Percentiles rank a stretch among this genome's conserved stretches.
phyloP scores from a whole-genome alignment of 441 rosid species.

The Bruguiera hainesii region DNA sequence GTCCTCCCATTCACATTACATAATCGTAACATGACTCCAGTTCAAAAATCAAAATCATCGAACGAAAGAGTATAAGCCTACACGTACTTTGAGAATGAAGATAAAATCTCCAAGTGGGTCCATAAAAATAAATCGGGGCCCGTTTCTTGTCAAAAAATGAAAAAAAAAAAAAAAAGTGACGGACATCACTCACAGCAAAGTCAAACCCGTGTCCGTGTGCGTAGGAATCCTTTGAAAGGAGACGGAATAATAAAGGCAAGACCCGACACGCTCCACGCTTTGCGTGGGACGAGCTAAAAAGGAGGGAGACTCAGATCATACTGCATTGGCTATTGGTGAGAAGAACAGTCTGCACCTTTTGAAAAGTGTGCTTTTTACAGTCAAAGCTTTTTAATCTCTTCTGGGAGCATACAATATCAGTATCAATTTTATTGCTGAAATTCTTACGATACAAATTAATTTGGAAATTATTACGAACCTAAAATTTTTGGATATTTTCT shows the following conservation, averaged over 20 bases:
- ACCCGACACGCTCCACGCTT: conserved; percentile 29
- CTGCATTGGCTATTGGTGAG: conserved; percentile 1
- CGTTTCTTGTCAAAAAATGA: not conserved
- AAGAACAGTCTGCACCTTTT: not conserved
- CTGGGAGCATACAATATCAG: no score
- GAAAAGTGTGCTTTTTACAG: no score
- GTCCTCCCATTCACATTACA: not conserved
- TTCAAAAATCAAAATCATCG: conserved; percentile 11
- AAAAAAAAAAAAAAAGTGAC: not conserved
- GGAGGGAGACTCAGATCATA: not conserved
- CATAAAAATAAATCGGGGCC: not conserved
- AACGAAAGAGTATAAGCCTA: no score
- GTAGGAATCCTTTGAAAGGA: not conserved
- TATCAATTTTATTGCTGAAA: no score
- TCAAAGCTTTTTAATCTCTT: no score
- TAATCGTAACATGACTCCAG: not conserved
- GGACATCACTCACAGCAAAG: conserved; percentile 9
- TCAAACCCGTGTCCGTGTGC: conserved; percentile 21
- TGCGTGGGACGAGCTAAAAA: conserved; percentile 27
- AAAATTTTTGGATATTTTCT: no score
- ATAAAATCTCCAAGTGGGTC: conserved; percentile 19
- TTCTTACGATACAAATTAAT: no score
- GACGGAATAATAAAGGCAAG: conserved; percentile 6
- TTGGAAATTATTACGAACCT: no score
- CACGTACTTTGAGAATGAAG: not conserved